A percentile compares a stretch with the other conserved stretches of the same genome.
Conservation (phyloP, 2,329 filamentous ascomycete genomes). For the Pseudocercospora eumusae region DNA sequence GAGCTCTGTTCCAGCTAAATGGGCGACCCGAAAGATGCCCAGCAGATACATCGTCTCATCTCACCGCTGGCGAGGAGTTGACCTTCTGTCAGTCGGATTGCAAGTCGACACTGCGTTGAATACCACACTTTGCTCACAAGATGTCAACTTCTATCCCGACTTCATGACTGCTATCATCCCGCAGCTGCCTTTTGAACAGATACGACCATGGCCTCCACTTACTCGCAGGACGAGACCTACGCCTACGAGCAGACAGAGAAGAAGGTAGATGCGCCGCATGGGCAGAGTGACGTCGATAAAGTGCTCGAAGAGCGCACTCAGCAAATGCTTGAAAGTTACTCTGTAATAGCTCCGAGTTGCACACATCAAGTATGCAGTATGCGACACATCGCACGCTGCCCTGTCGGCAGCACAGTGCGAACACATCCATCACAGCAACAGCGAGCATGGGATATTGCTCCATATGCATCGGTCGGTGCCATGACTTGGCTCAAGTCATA, state of each 20-base stretch:
- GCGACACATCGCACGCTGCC: not conserved
- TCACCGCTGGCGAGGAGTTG: not conserved
- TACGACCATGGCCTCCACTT: not conserved
- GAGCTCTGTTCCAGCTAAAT: not conserved
- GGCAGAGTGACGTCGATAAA: conserved; percentile 7
- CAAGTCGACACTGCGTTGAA: not conserved
- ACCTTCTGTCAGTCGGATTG: not conserved
- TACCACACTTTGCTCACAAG: not conserved
- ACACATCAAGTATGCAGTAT: conserved; percentile 9
- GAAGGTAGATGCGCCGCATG: conserved; percentile 10
- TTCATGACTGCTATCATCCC: not conserved
- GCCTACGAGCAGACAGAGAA: not conserved
- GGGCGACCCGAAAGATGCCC: not conserved
- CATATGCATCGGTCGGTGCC: conserved; percentile 19
- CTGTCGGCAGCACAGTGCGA: not conserved
- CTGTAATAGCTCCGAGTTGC: not conserved
- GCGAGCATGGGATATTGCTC: not conserved
- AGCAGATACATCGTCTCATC: not conserved
- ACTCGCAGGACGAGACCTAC: not conserved
- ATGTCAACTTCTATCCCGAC: not conserved
- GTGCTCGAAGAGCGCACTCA: conserved; percentile 8
- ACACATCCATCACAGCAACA: not conserved
- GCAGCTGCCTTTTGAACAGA: not conserved
- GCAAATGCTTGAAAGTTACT: conserved; percentile 9
- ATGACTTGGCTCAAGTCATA: conserved; percentile 24